Evolutionary conservation across 169 alveolate genomes (phyloP).

Genomic region (Babesia bovis): DNA sequence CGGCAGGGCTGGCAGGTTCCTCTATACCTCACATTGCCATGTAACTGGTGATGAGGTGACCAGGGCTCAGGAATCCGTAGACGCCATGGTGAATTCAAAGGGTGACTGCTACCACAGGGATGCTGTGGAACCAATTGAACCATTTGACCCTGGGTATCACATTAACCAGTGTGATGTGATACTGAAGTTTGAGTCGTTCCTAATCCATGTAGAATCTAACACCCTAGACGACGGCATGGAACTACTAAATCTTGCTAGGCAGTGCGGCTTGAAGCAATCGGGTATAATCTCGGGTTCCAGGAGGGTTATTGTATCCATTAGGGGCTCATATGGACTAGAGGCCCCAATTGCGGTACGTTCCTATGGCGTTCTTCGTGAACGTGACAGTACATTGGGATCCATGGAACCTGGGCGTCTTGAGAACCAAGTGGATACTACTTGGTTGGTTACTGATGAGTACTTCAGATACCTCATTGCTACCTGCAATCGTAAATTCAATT

Average conservation of each 20-base stretch:
- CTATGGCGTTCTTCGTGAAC: background rate
- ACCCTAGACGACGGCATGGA: slow-evolving; percentile 55
- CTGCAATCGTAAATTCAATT: slow-evolving; percentile 50
- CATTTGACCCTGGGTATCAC: background rate
- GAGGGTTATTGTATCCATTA: slow-evolving; percentile 63
- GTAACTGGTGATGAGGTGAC: background rate
- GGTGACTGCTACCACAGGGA: slow-evolving; percentile 21
- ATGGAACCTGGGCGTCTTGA: background rate
- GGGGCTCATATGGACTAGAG: slow-evolving; percentile 62
- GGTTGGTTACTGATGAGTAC: slow-evolving; percentile 34
- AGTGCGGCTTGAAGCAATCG: slow-evolving; percentile 74
- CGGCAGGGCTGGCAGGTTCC: slow-evolving; percentile 48
- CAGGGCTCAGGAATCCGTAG: slow-evolving; percentile 10
- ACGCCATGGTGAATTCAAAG: slow-evolving; percentile 50
- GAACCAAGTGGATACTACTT: slow-evolving; percentile 3
- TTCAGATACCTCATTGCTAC: slow-evolving; percentile 26
- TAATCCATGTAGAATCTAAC: slow-evolving; percentile 72
- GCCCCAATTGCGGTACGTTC: slow-evolving; percentile 49
- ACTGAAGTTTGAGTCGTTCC: slow-evolving; percentile 75
- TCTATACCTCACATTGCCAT: slow-evolving; percentile 43
- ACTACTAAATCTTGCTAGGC: slow-evolving; percentile 63
- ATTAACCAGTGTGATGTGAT: slow-evolving; percentile 26
- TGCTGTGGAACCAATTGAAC: background rate
- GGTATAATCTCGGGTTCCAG: slow-evolving; percentile 65
- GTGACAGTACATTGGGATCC: background rate